Base-by-base conservation (phyloP, 768 basidiomycete species). In the Mycena galericulata region DNA sequence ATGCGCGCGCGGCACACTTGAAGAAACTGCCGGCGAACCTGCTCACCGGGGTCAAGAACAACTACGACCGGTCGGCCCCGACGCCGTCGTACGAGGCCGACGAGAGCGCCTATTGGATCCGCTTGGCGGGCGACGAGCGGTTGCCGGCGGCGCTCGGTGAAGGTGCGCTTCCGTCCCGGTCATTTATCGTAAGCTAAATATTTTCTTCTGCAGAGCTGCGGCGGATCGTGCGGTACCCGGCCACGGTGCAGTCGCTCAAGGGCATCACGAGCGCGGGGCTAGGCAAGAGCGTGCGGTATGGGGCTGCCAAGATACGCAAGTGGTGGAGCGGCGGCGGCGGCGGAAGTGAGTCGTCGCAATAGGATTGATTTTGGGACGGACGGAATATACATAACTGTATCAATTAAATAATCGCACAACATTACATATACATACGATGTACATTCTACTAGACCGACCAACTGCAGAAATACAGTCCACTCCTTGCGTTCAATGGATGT, bases 251-350 rank as follows among this genome's bases (percentile, higher is more conserved):
- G 82, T 85, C 92, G 6, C 71, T 94, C 65, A 98, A 98, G 80
- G 96, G 96, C 29, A 75, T 98, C 53, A 87, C 92, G 22, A 95
- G 91, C 64, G 93, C 94, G 11, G 96, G 96, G 5, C 69, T 92
- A 12, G 83, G 85, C 53, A 96, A 96, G 85, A 94, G 93, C 75
- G 63, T 90, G 7, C 87, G 87, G 46, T 98, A 98, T 74, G 82
- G 87, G 49, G 71, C 85, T 27, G 88, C 90, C 50, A 98, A 98
- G 82, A 82, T 97, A 22, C 79, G 86, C 40, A 98, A 98, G 80
- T 98, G 95, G 92, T 93, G 93, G 88, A 74, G 72, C 50, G 82
- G 86, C 27, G 77, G 81, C 18, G 38, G 40, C n/a, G n/a, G n/a
- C n/a, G 29, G 46, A 6, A 54, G 36, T 15, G 54, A 43, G 30